Conservation (phyloP, 208 protist species). For the Acanthamoeba triangularis region DNA sequence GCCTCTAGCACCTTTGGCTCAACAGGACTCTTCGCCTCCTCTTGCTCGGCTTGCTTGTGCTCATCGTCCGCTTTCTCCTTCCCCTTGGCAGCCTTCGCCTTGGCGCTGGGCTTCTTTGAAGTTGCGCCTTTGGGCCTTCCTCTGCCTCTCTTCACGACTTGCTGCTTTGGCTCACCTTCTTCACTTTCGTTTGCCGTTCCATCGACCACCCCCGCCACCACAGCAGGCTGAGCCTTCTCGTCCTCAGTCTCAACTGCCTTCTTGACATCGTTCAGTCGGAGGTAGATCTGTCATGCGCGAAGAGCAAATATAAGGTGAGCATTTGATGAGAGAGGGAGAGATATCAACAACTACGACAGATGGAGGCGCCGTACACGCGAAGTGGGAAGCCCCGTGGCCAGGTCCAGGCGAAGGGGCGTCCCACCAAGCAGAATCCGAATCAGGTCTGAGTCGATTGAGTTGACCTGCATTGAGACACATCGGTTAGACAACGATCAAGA, state of each 20-base stretch:
- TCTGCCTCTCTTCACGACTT: not conserved
- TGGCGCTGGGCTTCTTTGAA: not conserved
- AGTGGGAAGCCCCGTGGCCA: not conserved
- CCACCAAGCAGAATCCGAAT: conserved; percentile 35
- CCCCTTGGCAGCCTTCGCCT: not conserved
- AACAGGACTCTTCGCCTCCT: too few species aligned
- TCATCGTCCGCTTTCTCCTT: not conserved
- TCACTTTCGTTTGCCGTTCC: not conserved
- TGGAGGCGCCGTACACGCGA: not conserved
- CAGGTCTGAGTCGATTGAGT: conserved; percentile 55
- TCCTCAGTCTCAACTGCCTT: not conserved
- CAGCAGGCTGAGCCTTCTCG: not conserved
- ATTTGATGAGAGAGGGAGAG: not conserved
- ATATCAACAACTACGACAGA: not conserved
- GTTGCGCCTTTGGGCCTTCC: conserved; percentile 1
- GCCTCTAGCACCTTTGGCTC: too few species aligned
- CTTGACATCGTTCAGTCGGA: conserved; percentile 51
- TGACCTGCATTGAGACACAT: not conserved
- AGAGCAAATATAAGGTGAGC: not conserved
- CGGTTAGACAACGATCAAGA: not conserved
- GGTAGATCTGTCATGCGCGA: not conserved
- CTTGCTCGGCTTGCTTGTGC: not conserved
- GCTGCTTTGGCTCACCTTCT: not conserved
- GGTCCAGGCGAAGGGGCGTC: conserved; percentile 5
- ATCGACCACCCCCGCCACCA: not conserved